Conservation (phyloP, 345 rosid species). For the Sisymbrium irio region DNA sequence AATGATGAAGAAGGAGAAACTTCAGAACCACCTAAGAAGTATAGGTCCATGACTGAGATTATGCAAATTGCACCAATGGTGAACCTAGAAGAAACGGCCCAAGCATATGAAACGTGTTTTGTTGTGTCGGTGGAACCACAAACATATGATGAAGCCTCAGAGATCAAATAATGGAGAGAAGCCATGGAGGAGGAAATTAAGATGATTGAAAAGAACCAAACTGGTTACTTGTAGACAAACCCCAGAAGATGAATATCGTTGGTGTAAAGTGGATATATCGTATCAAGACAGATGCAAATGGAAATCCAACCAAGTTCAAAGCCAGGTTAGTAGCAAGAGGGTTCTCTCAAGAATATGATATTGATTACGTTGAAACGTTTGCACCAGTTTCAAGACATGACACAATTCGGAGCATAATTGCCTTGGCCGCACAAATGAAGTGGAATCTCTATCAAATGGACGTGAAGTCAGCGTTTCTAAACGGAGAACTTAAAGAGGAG, state of each 20-base stretch:
- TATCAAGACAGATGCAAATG: neutral
- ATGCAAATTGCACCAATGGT: neutral
- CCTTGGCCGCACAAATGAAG: neutral
- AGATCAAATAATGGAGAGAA: neutral
- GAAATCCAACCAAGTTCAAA: neutral
- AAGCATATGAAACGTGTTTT: neutral
- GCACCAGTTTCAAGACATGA: neutral
- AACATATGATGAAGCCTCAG: neutral
- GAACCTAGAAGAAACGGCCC: neutral
- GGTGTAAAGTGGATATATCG: neutral
- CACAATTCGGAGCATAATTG: neutral
- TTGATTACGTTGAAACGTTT: too few relatives aligned
- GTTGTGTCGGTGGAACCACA: neutral
- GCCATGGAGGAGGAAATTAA: neutral
- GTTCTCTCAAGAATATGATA: neutral
- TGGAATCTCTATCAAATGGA: neutral
- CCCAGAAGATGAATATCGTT: neutral
- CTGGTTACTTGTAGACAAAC: neutral
- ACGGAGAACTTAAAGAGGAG: neutral
- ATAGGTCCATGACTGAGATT: neutral
- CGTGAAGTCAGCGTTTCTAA: neutral
- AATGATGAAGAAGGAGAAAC: neutral
- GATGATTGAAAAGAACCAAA: neutral
- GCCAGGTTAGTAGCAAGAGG: neutral
- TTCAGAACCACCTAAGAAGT: neutral